Base-by-base conservation (phyloP, 805 yeast genomes). In the Kazachstania psychrophila region DNA sequence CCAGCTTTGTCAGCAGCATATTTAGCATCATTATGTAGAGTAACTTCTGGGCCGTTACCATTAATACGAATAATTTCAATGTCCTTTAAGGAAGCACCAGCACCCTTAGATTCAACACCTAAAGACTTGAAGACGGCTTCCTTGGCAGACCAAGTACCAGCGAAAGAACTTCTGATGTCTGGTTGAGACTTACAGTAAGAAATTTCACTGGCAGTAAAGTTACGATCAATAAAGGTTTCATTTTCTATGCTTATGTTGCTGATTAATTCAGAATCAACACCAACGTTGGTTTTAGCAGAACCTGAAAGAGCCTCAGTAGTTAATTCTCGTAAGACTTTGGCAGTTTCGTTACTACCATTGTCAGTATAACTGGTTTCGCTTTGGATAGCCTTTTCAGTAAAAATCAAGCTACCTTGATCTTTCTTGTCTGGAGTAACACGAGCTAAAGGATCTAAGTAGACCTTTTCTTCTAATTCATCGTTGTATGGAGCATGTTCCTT, bases 111-210 rank as follows among this genome's bases (percentile, higher is more conserved):
- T 55, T 74, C 73, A 44, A 85, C 94, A 43, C 92, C 88, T 56
- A 92, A 70, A 14, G 95, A 84, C 69, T 92, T 92, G 79, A 92
- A 92, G 24, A 88, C 96, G 29, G 99, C 98, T 68, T 92, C 99
- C 67, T 92, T 92, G 31, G 98, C 98, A 22, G 96, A 85, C 99
- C 99, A 92, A 30, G 94, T 82, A 33, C 99, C 99, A 19, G 98
- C 87, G 64, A 73, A 92, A 3, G 96, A 85, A 11, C 97, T 85
- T 54, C 77, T 82, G 35, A 92, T 84, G 47, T 72, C 71, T 29
- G 96, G 70, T 23, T 96, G 77, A 23, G 67, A 56, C 42, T 62
- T 48, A 62, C 96, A 87, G 70, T 92, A 92, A 24, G 66, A 68
- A 48, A 79, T 78, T 69, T 92, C 99, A 13, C 63, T 68, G 6